Conservation (phyloP, 2,329 filamentous ascomycete species). For the Colletotrichum filicis region DNA sequence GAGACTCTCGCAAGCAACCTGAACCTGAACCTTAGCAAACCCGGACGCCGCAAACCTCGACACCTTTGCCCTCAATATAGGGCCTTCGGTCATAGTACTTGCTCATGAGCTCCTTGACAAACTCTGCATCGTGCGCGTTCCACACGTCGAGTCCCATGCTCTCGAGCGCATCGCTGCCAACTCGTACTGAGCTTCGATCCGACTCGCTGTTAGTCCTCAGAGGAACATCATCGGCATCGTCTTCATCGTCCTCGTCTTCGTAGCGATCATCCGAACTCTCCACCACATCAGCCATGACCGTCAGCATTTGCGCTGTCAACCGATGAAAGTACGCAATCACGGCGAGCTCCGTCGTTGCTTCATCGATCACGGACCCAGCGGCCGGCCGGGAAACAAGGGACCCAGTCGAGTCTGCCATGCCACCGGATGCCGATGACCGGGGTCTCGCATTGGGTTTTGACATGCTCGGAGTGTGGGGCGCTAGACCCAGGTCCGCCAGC, state of each 20-base stretch:
- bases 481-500: slow-evolving; percentile 58
- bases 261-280: slow-evolving; percentile 58
- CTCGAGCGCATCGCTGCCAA: slow-evolving; percentile 73
- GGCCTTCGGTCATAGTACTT: slow-evolving; percentile 75
- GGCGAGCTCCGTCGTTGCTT: slow-evolving; percentile 71
- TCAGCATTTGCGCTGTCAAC: slow-evolving; percentile 74
- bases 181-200: slow-evolving; percentile 55
- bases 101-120: slow-evolving; percentile 70
- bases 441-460: slow-evolving; percentile 39
- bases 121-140: slow-evolving; percentile 77
- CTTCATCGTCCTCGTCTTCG: slow-evolving; percentile 49
- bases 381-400: slow-evolving; percentile 49
- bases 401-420: slow-evolving; percentile 55
- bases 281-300: slow-evolving; percentile 70
- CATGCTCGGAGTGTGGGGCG: slow-evolving; percentile 38
- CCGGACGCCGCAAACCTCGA: slow-evolving; percentile 79
- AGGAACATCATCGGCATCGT: slow-evolving; percentile 45
- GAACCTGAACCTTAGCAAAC: slow-evolving; percentile 64
- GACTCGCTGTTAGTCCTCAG: slow-evolving; percentile 39
- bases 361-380: slow-evolving; percentile 44
- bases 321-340: slow-evolving; percentile 87
- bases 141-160: slow-evolving; percentile 83
- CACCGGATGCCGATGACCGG: slow-evolving; percentile 45
- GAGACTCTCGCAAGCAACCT: neutral
- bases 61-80: slow-evolving; percentile 73